These are phyloP conservation scores for Ceratocystis cacaofunesta DNA, from an alignment of 2,329 filamentous ascomycete species.

Conservation along the genomic window DNA sequence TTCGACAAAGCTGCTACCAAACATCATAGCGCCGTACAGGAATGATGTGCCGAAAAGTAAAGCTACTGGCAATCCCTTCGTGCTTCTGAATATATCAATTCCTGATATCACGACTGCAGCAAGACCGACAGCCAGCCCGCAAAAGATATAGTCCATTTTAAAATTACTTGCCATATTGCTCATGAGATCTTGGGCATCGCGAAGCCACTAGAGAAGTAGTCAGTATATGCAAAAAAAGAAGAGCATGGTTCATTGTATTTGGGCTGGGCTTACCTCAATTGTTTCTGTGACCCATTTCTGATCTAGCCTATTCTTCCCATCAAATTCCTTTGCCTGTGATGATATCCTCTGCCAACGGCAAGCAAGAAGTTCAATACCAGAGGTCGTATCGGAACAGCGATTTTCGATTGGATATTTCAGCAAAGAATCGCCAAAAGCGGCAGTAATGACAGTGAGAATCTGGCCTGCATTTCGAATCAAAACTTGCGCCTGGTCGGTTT, in stretches of 20 bases:
- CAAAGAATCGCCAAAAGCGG: slow-evolving; percentile 45
- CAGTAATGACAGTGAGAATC: slow-evolving; percentile 60
- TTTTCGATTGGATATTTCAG: slow-evolving; percentile 7
- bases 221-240: background rate
- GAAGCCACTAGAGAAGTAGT: slow-evolving; percentile 39
- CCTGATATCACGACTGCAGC: slow-evolving; percentile 24
- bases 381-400: background rate
- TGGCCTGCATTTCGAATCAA: slow-evolving; percentile 67
- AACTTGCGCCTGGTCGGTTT: slow-evolving; percentile 47
- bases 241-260: background rate
- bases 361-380: slow-evolving; percentile 42
- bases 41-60: slow-evolving; percentile 39
- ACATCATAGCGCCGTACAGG: slow-evolving; percentile 76
- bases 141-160: slow-evolving; percentile 36
- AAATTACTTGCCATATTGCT: slow-evolving; percentile 90
- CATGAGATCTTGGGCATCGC: slow-evolving; percentile 60
- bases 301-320: background rate
- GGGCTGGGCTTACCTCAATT: slow-evolving; percentile 5
- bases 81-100: slow-evolving; percentile 15
- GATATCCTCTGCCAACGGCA: slow-evolving; percentile 47
- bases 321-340: background rate
- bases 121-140: slow-evolving; percentile 36
- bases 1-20: slow-evolving; percentile 93
- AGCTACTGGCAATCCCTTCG: slow-evolving; percentile 9
- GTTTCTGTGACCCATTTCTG: slow-evolving; percentile 2